Conservation (phyloP, 2,329 filamentous ascomycete species). For the Stemphylium lycopersici region DNA sequence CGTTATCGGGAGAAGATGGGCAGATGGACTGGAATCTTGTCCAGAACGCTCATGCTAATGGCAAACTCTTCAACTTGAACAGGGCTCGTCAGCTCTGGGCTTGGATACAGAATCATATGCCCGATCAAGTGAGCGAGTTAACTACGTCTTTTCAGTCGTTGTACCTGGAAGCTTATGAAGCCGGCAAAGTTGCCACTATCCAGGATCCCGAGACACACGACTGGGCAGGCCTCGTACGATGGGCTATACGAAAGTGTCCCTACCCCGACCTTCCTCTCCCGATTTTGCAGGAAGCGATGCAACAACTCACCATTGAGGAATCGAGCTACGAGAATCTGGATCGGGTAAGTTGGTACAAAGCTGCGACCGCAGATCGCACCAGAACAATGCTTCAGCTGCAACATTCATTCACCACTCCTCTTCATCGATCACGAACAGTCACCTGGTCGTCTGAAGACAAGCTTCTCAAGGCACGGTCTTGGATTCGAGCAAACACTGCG, state of each 20-base stretch:
- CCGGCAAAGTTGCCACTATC: slow-evolving; percentile 64
- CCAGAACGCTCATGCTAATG: slow-evolving; percentile 46
- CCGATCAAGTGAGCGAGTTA: slow-evolving; percentile 60
- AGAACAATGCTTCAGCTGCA: slow-evolving; percentile 35
- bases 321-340: slow-evolving; percentile 37
- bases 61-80: slow-evolving; percentile 41
- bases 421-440: slow-evolving; percentile 20
- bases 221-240: slow-evolving; percentile 70
- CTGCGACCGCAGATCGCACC: slow-evolving; percentile 28
- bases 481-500: slow-evolving; percentile 54
- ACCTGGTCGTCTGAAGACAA: slow-evolving; percentile 12
- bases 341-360: slow-evolving; percentile 35
- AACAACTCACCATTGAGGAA: slow-evolving; percentile 33
- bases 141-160: slow-evolving; percentile 68
- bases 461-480: slow-evolving; percentile 48
- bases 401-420: slow-evolving; percentile 30
- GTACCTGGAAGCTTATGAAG: slow-evolving; percentile 71
- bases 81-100: slow-evolving; percentile 49
- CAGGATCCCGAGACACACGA: slow-evolving; percentile 69
- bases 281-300: slow-evolving; percentile 23
- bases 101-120: slow-evolving; percentile 43
- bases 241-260: slow-evolving; percentile 62
- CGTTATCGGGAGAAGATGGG: slow-evolving; percentile 45
- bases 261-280: slow-evolving; percentile 38
- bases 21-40: slow-evolving; percentile 53